Base-by-base conservation (phyloP, 495 filamentous ascomycete species). In the Elasticomyces elasticus region DNA sequence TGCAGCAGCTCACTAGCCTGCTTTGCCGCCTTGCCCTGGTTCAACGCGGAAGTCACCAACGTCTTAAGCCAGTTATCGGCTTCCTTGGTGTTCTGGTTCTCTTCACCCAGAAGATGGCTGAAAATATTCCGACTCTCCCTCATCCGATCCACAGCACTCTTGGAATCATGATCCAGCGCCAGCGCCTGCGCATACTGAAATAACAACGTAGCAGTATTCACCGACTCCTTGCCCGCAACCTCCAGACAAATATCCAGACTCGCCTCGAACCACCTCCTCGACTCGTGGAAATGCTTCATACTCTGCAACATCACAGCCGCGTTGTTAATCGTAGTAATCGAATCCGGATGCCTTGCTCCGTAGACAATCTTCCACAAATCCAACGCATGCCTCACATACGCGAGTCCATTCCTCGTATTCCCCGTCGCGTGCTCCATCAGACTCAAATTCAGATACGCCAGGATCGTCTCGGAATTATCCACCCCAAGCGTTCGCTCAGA, bases 261-360 rank as follows among this genome's bases (percentile, higher is more conserved):
- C 48, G 86, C 85, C 72, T 97, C 91, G 67, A 99, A 97, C 94
- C 94, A 99, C 56, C 86, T 75, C 51, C 90, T 84, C 13, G 90
- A 96, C 68, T 94, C 88, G 55, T 85, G 79, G 75, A 90, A 99
- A 43, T 84, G 80, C 74, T 94, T 90, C 62, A 95, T 75, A 52
- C 86, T 81, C 72, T 97, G 94, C 44, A 97, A 80, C 94, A 99
- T 99, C 25, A 97, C 92, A 12, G 94, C 94, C 13, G 87, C 89
- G 66, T 99, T 99, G 78, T 97, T 99, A 70, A 97, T 83, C 27
- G 94, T 96, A 12, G 94, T 99, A 71, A 97, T 95, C 15, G 88
- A 92, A 69, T 99, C 94, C 1, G 94, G 94, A 71, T 99, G 94
- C 64, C 86, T 84, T n/a, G 42, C 31, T 40, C 94, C 94, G 65